Evolutionary conservation across 441 rosid genomes (phyloP).

Genomic region (Geranium incanum): DNA sequence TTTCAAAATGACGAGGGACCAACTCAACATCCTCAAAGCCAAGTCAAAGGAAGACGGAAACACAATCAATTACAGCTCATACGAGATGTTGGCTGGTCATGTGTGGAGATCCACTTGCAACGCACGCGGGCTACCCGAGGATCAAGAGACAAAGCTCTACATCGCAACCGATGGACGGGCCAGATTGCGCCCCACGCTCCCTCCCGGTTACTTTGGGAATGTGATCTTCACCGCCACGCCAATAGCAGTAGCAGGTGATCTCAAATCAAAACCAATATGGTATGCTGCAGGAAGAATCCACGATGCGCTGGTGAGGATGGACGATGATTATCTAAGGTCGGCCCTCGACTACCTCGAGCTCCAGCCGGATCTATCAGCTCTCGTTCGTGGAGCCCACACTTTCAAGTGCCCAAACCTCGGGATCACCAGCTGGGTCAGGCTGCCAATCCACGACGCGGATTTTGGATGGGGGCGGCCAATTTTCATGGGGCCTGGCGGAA

Average conservation of each 20-base stretch:
- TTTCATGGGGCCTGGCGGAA: constrained; percentile 98
- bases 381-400: constrained; percentile 88
- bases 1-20: constrained; percentile 61
- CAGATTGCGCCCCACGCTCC: constrained; percentile 65
- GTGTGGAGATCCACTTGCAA: constrained; percentile 74
- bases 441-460: constrained; percentile 92
- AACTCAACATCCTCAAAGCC: constrained; percentile 64
- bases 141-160: constrained; percentile 70
- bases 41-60: constrained; percentile 74
- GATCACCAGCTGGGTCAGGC: constrained; percentile 89
- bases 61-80: constrained; percentile 65
- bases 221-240: constrained; percentile 91
- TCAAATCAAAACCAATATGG: constrained; percentile 74
- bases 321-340: constrained; percentile 70
- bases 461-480: constrained; percentile 98
- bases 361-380: constrained; percentile 75
- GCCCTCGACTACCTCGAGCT: constrained; percentile 93
- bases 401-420: constrained; percentile 84
- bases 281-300: constrained; percentile 73
- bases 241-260: constrained; percentile 60
- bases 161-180: constrained; percentile 89
- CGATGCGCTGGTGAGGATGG: constrained; percentile 72
- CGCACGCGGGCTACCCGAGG: constrained; percentile 65
- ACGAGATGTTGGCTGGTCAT: constrained; percentile 88
- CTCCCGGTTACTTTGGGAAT: constrained; percentile 85